These are phyloP conservation scores for Phytophthora gonapodyides DNA, from an alignment of 352 stramenopile genomes.

Conservation along the genomic window DNA sequence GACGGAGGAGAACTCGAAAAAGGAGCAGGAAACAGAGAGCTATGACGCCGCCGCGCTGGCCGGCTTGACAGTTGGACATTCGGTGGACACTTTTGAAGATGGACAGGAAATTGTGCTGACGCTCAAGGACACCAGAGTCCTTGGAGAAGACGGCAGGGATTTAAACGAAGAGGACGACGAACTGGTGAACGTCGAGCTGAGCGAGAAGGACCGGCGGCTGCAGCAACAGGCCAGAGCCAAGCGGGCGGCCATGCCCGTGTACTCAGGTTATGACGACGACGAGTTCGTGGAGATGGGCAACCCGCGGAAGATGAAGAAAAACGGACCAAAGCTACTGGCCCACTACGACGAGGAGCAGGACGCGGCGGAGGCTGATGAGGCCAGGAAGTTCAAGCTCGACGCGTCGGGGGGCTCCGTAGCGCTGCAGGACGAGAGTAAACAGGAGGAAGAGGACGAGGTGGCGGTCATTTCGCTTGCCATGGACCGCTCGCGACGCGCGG, in stretches of 20 bases:
- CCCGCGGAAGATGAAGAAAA: constrained; percentile 43
- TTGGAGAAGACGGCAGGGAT: constrained; percentile 82
- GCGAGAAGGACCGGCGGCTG: constrained; percentile 62
- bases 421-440: constrained; percentile 9
- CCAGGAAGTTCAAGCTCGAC: constrained; percentile 68
- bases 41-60: constrained; percentile 83
- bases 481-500: constrained; percentile 47
- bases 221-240: constrained; percentile 51
- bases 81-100: constrained; percentile 84
- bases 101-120: constrained; percentile 95
- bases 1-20: constrained; percentile 14
- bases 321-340: constrained; percentile 54
- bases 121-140: constrained; percentile 90
- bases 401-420: constrained; percentile 33
- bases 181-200: constrained; percentile 87
- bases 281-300: constrained; percentile 93
- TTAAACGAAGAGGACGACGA: constrained; percentile 82
- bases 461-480: constrained; percentile 68
- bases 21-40: constrained; percentile 19
- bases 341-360: constrained; percentile 93
- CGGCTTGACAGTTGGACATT: constrained; percentile 92
- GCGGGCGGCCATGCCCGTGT: constrained; percentile 76
- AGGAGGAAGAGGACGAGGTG: constrained; percentile 45
- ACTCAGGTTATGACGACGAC: constrained; percentile 96
- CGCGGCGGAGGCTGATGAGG: constrained; percentile 35